A percentile compares a stretch with the other conserved stretches of the same genome.
Evolutionary conservation across 148 eudicot species (phyloP).

Genomic region (Simmondsia chinensis): DNA sequence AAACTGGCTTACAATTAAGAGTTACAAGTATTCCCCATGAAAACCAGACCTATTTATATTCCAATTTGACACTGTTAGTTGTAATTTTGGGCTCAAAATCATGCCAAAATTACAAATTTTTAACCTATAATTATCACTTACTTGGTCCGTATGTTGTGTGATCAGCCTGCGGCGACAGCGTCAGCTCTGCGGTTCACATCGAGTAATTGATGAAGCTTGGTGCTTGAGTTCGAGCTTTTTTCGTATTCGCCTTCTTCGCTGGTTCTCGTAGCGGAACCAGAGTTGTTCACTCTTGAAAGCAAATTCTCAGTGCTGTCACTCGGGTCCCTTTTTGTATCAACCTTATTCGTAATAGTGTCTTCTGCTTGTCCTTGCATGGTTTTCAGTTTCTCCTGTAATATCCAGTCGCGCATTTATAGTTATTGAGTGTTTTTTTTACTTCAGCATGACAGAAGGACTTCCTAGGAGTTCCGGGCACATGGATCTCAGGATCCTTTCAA

Average conservation of each 20-base stretch:
- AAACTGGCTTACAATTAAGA: conserved; percentile 19
- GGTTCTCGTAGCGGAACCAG: conserved; percentile 32
- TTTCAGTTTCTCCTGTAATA: conserved; percentile 61
- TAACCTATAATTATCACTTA: conserved; percentile 11
- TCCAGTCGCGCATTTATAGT: too few species aligned
- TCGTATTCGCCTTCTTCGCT: conserved; percentile 40
- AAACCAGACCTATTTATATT: conserved; percentile 15
- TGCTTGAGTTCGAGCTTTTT: conserved; percentile 39
- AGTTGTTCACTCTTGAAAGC: conserved; percentile 65
- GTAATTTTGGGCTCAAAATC: conserved; percentile 52
- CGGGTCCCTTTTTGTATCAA: conserved; percentile 20
- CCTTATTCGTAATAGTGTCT: conserved; percentile 11
- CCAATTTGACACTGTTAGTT: conserved; percentile 33
- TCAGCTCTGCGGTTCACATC: conserved; percentile 55
- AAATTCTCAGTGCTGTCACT: conserved; percentile 66
- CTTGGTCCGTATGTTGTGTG: conserved; percentile 2
- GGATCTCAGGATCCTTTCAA: too few species aligned
- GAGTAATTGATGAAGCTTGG: conserved; percentile 80
- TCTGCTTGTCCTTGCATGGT: conserved; percentile 21
- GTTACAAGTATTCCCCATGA: conserved; percentile 7
- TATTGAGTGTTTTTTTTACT: too few species aligned
- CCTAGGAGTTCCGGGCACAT: too few species aligned
- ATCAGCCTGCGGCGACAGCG: conserved; percentile 83
- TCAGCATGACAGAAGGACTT: too few species aligned
- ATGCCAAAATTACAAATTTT: conserved; percentile 47